Conservation (phyloP, 2,329 filamentous ascomycete species). For the Colletotrichum eremochloae region DNA sequence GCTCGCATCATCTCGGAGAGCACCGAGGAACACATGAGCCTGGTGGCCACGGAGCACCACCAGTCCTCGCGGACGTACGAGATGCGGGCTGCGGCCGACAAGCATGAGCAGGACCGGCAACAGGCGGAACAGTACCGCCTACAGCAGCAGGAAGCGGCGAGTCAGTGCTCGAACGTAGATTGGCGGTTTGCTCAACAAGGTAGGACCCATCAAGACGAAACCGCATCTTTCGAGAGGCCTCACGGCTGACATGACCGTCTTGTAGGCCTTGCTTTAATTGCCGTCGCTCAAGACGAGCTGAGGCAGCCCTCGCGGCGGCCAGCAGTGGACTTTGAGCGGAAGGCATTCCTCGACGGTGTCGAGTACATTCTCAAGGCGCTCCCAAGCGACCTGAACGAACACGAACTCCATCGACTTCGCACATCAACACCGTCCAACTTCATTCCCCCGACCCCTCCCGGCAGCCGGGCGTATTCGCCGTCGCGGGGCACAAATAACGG, state of each 20-base stretch:
- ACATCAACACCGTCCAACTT: conserved; percentile 61
- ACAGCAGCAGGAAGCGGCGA: conserved; percentile 37
- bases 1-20: conserved; percentile 35
- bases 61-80: conserved; percentile 30
- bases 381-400: conserved; percentile 67
- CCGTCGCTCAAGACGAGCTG: conserved; percentile 37
- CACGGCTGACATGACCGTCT: background rate
- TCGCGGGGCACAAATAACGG: conserved; percentile 35
- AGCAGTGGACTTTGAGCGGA: conserved; percentile 59
- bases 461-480: conserved; percentile 47
- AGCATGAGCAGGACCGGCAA: conserved; percentile 23
- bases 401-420: conserved; percentile 66
- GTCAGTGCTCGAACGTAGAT: conserved; percentile 49
- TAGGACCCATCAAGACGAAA: conserved; percentile 35
- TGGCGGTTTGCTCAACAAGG: conserved; percentile 53
- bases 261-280: conserved; percentile 37
- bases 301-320: conserved; percentile 29
- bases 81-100: conserved; percentile 20
- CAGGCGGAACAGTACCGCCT: conserved; percentile 28
- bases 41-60: conserved; percentile 35
- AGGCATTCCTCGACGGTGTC: conserved; percentile 74
- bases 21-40: conserved; percentile 39
- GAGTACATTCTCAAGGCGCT: conserved; percentile 75
- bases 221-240: too few species aligned
- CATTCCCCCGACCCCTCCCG: conserved; percentile 21